phyloP scores from a whole-genome alignment of 2,329 filamentous ascomycete genomes.

The Fusarium hainanense region DNA sequence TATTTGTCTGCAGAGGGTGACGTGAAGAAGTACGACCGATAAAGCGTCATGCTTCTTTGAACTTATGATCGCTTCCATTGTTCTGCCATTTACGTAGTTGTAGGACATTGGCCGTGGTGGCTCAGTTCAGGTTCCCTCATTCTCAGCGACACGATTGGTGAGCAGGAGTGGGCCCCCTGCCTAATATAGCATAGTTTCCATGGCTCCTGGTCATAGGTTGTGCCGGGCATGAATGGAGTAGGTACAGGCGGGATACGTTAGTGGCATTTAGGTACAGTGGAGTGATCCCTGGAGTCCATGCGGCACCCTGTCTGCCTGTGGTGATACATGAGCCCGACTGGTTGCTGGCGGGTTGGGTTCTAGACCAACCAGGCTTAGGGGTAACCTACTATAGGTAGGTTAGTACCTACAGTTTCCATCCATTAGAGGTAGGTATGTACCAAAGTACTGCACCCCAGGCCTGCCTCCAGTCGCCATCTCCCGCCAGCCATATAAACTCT shows the following conservation, averaged over 20 bases:
- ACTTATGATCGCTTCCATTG: slow-evolving; percentile 3
- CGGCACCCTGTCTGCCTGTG: slow-evolving; percentile 5
- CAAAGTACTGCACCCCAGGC: not conserved
- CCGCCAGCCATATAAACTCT: slow-evolving; percentile 31
- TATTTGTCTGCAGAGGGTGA: not conserved
- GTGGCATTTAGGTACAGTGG: slow-evolving; percentile 13
- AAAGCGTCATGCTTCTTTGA: slow-evolving; percentile 4
- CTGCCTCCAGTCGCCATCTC: slow-evolving; percentile 12
- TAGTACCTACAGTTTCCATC: not conserved
- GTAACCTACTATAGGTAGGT: not conserved
- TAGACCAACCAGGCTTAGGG: slow-evolving; percentile 11
- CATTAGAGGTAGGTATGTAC: not conserved
- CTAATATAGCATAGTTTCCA: slow-evolving; percentile 8
- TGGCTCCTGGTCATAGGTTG: slow-evolving; percentile 7
- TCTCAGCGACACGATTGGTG: slow-evolving; percentile 27
- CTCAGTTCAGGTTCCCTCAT: slow-evolving; percentile 22
- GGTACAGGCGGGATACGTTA: too few species aligned
- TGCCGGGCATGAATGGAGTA: not conserved
- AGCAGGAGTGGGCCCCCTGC: slow-evolving; percentile 21
- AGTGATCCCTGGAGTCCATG: slow-evolving; percentile 23
- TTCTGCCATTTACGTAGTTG: slow-evolving; percentile 24
- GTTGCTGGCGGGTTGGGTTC: slow-evolving; percentile 2
- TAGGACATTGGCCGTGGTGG: slow-evolving; percentile 13
- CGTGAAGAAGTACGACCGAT: not conserved
- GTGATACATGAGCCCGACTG: not conserved